phyloP scores from a whole-genome alignment of 2,329 filamentous ascomycete species.

The Cordyceps fumosorosea region DNA sequence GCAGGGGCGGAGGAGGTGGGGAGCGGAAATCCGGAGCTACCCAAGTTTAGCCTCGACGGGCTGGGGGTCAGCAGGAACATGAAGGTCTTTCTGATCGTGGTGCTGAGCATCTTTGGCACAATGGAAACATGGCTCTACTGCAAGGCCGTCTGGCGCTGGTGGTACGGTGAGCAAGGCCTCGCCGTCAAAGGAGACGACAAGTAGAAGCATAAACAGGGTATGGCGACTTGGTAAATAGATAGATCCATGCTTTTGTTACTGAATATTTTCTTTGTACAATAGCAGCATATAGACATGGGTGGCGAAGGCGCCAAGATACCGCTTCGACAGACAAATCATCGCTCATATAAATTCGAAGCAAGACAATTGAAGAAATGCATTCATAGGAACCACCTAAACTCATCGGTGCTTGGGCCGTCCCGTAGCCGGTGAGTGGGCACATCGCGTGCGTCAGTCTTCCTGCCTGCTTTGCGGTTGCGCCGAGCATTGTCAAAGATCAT shows the following conservation, averaged over 20 bases:
- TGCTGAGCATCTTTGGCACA: conserved; percentile 25
- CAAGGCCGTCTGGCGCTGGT: conserved; percentile 25
- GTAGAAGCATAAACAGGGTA: not conserved
- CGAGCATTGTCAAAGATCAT: conserved; percentile 53
- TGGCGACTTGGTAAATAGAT: too few relatives aligned
- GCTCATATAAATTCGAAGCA: not conserved
- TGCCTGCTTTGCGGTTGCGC: conserved; percentile 46
- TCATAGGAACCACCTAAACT: conserved; percentile 47
- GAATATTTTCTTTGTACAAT: not conserved
- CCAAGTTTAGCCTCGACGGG: conserved; percentile 21
- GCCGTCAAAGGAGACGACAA: not conserved
- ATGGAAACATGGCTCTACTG: conserved; percentile 28
- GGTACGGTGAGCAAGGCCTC: conserved; percentile 15
- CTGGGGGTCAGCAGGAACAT: conserved; percentile 25
- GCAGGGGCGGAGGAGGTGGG: conserved; percentile 13
- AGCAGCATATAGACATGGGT: not conserved
- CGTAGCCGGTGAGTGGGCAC: conserved; percentile 43
- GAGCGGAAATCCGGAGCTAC: conserved; percentile 17
- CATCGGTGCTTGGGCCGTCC: conserved; percentile 39
- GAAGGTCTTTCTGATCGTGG: conserved; percentile 20
- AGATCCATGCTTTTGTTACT: not conserved
- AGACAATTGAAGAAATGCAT: not conserved
- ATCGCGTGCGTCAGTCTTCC: conserved; percentile 37
- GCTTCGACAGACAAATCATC: not conserved
- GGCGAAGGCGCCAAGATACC: not conserved